Evolutionary conservation across 192 early-diverging fungal species (phyloP), one percentile per base, ranked within the genome.

Genomic region (Piromyces finnis): DNA sequence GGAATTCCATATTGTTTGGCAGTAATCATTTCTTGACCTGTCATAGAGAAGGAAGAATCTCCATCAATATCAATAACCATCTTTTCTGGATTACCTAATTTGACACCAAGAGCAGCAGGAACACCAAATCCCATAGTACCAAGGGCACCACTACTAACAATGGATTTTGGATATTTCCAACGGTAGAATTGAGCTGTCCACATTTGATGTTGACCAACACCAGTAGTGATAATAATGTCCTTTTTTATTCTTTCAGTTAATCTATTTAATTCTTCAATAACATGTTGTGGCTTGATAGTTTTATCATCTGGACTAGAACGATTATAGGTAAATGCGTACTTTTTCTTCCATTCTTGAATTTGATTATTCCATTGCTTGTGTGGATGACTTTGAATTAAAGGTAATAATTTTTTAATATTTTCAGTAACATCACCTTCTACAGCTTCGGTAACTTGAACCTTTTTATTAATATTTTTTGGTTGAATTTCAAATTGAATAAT

Each of bases 391-490:
- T 93, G 83, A 80, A 98, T 86, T 35, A 91, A 85, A 9, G 95
- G 96, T 78, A 98, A 83, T 82, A 99, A 83, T 39, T 88, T 89
- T 15, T 86, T 85, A 82, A 99, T 78, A 87, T 98, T 99, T 81
- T 91, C 89, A n/a, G 93, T 89, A 7, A 97, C 96, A 84, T 99
- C 97, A 39, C 97, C 97, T 85, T 97, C 96, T 39, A 99, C 92
- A 32, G 96, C 95, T 30, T 92, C 85, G 77, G 94, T 94, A 29
- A 93, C 94, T 83, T 94, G 89, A 77, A 99, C 92, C 29, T 95
- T 93, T 89, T 99, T 99, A 90, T 98, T 99, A 90, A 99, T 98
- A 86, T 99, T 97, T 89, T 99, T 99, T 83, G 95, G 96, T 91
- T 95, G 91, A 83, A 99, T 97, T 84, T 99, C 97, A 90, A 99